These are phyloP conservation scores for Solanum hybrid DNA, from an alignment of 305 asterid genomes.

Conservation along the genomic window DNA sequence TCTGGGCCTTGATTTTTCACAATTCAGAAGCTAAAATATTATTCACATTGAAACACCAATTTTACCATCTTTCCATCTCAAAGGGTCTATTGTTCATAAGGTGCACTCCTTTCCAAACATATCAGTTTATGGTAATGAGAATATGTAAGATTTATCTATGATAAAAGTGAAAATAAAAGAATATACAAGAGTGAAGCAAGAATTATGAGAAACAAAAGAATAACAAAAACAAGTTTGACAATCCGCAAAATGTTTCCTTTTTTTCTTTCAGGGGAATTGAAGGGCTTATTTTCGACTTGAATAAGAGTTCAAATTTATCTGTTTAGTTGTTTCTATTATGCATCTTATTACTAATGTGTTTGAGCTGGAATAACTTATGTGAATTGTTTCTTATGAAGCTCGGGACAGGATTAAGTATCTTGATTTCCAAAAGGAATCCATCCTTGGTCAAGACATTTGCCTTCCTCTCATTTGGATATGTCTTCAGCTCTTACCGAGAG, in stretches of 20 bases:
- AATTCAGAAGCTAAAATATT: not conserved
- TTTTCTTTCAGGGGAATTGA: not conserved
- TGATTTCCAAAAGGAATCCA: conserved; percentile 87
- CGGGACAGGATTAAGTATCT: conserved; percentile 91
- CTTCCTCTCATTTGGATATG: conserved; percentile 82
- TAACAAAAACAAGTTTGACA: not conserved
- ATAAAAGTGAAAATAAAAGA: not conserved
- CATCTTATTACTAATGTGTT: not conserved
- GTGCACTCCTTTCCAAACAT: not conserved
- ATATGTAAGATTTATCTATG: not conserved
- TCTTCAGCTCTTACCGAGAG: conserved; percentile 95
- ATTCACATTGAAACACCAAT: not conserved
- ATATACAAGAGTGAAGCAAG: not conserved
- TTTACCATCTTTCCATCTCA: not conserved
- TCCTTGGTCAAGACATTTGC: conserved; percentile 73
- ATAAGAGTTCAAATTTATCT: not conserved
- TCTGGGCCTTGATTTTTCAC: not conserved
- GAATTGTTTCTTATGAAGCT: conserved; percentile 49
- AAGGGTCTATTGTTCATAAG: not conserved
- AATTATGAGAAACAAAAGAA: not conserved
- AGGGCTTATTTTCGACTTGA: not conserved
- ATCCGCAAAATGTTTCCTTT: not conserved
- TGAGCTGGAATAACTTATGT: conserved; percentile 19
- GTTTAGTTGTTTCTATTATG: not conserved
- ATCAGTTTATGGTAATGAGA: not conserved